These are phyloP conservation scores for Starmerella bombicola DNA, from an alignment of 805 yeast genomes.

Conservation along the genomic window DNA sequence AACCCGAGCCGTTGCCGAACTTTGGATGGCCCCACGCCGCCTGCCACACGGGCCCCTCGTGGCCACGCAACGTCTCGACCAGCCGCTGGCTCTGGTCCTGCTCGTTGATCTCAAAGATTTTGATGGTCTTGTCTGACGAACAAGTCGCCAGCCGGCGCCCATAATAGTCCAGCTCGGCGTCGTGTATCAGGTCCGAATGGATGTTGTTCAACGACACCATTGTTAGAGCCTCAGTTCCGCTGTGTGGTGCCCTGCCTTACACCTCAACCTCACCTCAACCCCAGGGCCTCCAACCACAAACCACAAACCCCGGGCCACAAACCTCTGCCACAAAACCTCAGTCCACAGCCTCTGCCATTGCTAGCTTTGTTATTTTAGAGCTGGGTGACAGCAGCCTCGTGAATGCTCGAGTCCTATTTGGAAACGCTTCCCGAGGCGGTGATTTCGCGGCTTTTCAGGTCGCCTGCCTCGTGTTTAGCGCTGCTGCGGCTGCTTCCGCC, in stretches of 20 bases:
- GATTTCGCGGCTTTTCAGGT: conserved; percentile 67
- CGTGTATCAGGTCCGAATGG: conserved; percentile 87
- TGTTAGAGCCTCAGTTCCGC: not conserved
- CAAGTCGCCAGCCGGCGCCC: conserved; percentile 94
- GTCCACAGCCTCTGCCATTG: too few species aligned
- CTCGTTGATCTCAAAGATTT: conserved; percentile 61
- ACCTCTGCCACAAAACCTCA: too few species aligned
- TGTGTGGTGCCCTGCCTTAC: too few species aligned
- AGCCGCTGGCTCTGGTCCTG: conserved; percentile 74
- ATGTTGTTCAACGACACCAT: conserved; percentile 80
- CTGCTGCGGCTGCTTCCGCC: conserved; percentile 82
- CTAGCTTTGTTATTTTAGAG: too few species aligned
- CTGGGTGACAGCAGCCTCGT: too few species aligned
- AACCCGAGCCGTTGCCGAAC: conserved; percentile 50
- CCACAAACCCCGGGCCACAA: too few species aligned
- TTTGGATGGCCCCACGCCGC: conserved; percentile 98
- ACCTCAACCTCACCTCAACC: too few species aligned
- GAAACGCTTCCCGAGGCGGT: conserved; percentile 81
- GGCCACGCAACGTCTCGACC: conserved; percentile 72
- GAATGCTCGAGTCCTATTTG: conserved; percentile 62
- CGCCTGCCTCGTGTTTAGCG: conserved; percentile 91
- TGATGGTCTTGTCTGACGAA: conserved; percentile 90
- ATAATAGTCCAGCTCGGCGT: conserved; percentile 92
- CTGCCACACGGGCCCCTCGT: conserved; percentile 99
- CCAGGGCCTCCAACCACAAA: too few species aligned